Conservation (phyloP, 179 eudicot species). For the Silene noctiflora region DNA sequence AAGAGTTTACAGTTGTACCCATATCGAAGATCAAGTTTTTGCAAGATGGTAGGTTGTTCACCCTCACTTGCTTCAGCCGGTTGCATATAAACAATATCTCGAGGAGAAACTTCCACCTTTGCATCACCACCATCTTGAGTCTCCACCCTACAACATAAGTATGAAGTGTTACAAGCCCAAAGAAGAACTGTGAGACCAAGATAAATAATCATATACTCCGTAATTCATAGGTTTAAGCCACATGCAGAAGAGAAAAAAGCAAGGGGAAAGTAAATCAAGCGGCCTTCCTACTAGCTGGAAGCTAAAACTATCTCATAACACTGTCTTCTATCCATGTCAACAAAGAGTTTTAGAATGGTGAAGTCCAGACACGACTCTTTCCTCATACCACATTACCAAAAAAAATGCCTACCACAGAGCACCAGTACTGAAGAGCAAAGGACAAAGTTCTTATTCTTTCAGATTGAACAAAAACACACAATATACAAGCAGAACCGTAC, state of each 20-base stretch:
- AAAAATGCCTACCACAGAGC: not conserved
- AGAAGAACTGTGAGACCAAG: slow-evolving; percentile 10
- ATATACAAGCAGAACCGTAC: slow-evolving; percentile 36
- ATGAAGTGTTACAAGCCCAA: not conserved
- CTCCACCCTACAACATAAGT: slow-evolving; percentile 63
- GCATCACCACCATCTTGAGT: slow-evolving; percentile 99
- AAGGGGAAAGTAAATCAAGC: not conserved
- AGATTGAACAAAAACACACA: not conserved
- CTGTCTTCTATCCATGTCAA: too few species aligned
- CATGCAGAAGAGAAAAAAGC: not conserved
- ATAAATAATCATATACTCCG: not conserved
- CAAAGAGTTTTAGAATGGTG: not conserved
- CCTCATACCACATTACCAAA: not conserved
- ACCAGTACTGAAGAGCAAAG: not conserved
- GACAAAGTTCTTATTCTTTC: not conserved
- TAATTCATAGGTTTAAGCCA: not conserved
- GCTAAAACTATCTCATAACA: not conserved
- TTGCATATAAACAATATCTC: slow-evolving; percentile 83
- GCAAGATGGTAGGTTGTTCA: slow-evolving; percentile 69
- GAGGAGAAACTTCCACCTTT: slow-evolving; percentile 91
- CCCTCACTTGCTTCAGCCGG: slow-evolving; percentile 71
- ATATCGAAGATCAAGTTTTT: slow-evolving; percentile 92
- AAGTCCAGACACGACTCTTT: not conserved
- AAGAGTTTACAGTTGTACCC: slow-evolving; percentile 50
- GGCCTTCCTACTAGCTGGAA: not conserved